These are phyloP conservation scores for Rhizophagus prolifer DNA, from an alignment of 192 early-diverging fungal genomes.

Conservation along the genomic window DNA sequence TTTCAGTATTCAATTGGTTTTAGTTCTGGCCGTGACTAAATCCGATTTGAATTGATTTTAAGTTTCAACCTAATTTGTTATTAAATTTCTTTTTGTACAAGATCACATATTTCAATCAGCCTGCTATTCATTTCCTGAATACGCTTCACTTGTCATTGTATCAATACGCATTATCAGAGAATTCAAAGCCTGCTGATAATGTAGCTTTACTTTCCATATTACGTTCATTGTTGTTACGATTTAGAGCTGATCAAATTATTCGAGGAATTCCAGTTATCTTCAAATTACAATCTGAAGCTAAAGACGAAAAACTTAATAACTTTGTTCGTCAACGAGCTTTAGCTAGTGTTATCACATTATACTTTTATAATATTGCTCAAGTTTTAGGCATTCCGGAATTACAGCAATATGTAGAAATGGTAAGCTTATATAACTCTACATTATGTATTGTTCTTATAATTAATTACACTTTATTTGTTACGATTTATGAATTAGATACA, in stretches of 20 bases:
- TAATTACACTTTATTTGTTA: neutral
- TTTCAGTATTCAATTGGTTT: neutral
- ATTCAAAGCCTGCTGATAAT: constrained; percentile 7
- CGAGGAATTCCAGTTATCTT: constrained; percentile 44
- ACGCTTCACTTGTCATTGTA: constrained; percentile 24
- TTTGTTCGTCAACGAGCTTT: constrained; percentile 21
- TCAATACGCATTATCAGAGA: constrained; percentile 11
- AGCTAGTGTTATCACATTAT: constrained; percentile 18
- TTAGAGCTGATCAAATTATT: constrained; percentile 41
- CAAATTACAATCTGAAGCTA: constrained; percentile 38
- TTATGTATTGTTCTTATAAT: neutral
- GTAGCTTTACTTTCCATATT: constrained; percentile 7
- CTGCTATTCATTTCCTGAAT: constrained; percentile 24
- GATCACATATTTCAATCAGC: constrained; percentile 18
- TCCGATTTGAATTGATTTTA: neutral
- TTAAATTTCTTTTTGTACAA: neutral
- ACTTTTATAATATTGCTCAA: constrained; percentile 19
- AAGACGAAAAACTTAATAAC: constrained; percentile 11
- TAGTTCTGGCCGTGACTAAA: neutral
- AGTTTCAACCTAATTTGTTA: neutral
- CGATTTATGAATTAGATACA: neutral
- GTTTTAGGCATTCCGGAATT: constrained; percentile 18
- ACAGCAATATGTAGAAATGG: constrained; percentile 19
- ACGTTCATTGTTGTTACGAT: constrained; percentile 12
- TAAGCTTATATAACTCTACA: neutral